Conservation (phyloP, 2,329 filamentous ascomycete genomes). For the Trichoderma gracile region DNA sequence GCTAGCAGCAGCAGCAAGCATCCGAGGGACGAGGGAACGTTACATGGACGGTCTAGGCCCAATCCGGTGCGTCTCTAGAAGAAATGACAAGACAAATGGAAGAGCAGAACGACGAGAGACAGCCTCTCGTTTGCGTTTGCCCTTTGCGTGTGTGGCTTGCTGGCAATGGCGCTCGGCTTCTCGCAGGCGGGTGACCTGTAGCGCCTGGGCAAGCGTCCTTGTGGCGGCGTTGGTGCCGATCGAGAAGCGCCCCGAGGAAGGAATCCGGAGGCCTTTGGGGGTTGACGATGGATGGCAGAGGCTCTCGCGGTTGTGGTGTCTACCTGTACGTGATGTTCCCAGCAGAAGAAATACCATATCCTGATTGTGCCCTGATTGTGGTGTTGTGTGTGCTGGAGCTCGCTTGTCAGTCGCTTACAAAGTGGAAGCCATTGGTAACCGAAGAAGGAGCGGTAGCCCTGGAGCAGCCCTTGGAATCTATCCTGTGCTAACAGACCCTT, state of each 20-base stretch:
- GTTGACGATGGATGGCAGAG: too few relatives aligned
- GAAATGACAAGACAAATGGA: background rate
- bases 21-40: slow-evolving; percentile 23
- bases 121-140: slow-evolving; percentile 1
- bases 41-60: slow-evolving; percentile 22
- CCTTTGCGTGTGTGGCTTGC: background rate
- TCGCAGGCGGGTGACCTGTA: slow-evolving; percentile 23
- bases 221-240: slow-evolving; percentile 17
- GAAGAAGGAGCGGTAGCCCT: slow-evolving; percentile 10
- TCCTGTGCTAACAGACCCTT: background rate
- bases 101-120: background rate
- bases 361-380: too few relatives aligned
- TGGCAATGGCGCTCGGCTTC: slow-evolving; percentile 20
- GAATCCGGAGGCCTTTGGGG: background rate
- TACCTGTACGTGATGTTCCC: too few relatives aligned
- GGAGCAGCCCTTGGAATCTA: background rate
- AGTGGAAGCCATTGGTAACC: background rate
- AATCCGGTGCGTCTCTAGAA: slow-evolving; percentile 7
- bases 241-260: slow-evolving; percentile 14
- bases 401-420: too few relatives aligned
- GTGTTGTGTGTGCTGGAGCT: background rate
- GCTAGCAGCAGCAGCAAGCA: background rate
- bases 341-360: too few relatives aligned
- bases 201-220: slow-evolving; percentile 5
- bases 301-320: too few relatives aligned